These are phyloP conservation scores for Leccinum laetum DNA, from an alignment of 1,284 basidiomycete species.

Conservation along the genomic window DNA sequence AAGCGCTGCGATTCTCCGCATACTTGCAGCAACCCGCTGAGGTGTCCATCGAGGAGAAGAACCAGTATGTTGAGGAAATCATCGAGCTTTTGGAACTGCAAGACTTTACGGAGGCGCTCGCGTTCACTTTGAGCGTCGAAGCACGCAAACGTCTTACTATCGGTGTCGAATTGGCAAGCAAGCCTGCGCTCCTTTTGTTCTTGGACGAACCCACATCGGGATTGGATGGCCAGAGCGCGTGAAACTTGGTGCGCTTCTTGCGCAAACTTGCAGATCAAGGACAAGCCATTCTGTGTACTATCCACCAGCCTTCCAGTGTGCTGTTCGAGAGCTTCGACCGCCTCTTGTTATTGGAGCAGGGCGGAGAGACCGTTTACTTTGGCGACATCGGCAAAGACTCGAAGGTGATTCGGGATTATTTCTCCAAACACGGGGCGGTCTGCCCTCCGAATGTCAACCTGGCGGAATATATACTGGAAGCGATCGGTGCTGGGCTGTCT, in stretches of 20 bases:
- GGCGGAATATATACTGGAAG: conserved; percentile 65
- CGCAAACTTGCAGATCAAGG: conserved; percentile 85
- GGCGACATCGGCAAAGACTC: conserved; percentile 77
- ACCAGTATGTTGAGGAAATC: conserved; percentile 78
- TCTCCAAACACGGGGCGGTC: conserved; percentile 61
- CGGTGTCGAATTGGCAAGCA: conserved; percentile 86
- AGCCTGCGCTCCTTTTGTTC: conserved; percentile 82
- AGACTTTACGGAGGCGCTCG: conserved; percentile 62
- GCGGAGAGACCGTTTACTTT: conserved; percentile 78
- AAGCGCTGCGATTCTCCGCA: conserved; percentile 89
- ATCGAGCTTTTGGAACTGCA: conserved; percentile 71
- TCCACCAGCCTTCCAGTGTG: conserved; percentile 73
- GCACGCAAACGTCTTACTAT: conserved; percentile 87
- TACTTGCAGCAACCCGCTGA: conserved; percentile 83
- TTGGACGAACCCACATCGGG: conserved; percentile 65
- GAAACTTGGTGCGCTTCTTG: conserved; percentile 59
- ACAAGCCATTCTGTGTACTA: conserved; percentile 76
- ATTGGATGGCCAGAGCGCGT: conserved; percentile 83
- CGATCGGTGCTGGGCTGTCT: conserved; percentile 74
- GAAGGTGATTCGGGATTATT: conserved; percentile 63
- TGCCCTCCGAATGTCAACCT: conserved; percentile 65
- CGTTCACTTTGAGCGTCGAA: conserved; percentile 69
- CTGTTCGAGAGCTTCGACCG: conserved; percentile 80
- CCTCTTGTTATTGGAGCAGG: conserved; percentile 61
- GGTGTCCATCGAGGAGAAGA: conserved; percentile 77